Conservation (phyloP, 2,329 filamentous ascomycete species). For the Myrmaecium sp. region DNA sequence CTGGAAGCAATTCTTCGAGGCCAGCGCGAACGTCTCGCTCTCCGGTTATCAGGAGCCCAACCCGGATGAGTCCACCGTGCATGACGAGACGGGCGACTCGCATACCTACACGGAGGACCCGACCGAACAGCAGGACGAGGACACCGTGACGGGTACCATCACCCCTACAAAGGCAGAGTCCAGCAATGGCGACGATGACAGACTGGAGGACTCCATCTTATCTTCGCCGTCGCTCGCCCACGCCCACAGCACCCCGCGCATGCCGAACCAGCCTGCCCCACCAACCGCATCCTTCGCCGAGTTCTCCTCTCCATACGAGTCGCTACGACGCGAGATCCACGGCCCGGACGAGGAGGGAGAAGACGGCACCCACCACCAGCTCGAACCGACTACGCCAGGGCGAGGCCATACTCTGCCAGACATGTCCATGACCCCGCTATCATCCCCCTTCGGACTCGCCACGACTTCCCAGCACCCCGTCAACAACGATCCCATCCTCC, state of each 20-base stretch:
- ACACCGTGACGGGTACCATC: slow-evolving; percentile 32
- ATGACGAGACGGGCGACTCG: slow-evolving; percentile 20
- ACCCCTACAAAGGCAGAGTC: slow-evolving; percentile 14
- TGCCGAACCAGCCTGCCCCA: slow-evolving; percentile 11
- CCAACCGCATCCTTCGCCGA: slow-evolving; percentile 37
- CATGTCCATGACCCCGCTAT: slow-evolving; percentile 24
- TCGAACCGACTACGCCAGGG: slow-evolving; percentile 18
- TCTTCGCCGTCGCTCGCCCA: slow-evolving; percentile 37
- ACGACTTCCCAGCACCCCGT: slow-evolving; percentile 17
- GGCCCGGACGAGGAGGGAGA: slow-evolving; percentile 14
- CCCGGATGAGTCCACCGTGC: slow-evolving; percentile 31
- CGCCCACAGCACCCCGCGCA: slow-evolving; percentile 43
- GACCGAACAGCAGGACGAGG: slow-evolving; percentile 19
- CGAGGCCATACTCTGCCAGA: slow-evolving; percentile 21
- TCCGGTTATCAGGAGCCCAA: slow-evolving; percentile 81
- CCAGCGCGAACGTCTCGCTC: slow-evolving; percentile 89
- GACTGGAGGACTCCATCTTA: slow-evolving; percentile 43
- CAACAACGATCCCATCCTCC: slow-evolving; percentile 61
- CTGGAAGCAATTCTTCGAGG: slow-evolving; percentile 99
- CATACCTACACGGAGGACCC: slow-evolving; percentile 17
- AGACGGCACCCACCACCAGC: slow-evolving; percentile 12
- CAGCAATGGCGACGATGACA: slow-evolving; percentile 20
- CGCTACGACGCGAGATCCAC: slow-evolving; percentile 49
- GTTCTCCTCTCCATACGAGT: slow-evolving; percentile 62
- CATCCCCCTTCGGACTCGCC: slow-evolving; percentile 35